These are phyloP conservation scores for Cercophora scortea DNA, from an alignment of 495 filamentous ascomycete species.

Conservation along the genomic window DNA sequence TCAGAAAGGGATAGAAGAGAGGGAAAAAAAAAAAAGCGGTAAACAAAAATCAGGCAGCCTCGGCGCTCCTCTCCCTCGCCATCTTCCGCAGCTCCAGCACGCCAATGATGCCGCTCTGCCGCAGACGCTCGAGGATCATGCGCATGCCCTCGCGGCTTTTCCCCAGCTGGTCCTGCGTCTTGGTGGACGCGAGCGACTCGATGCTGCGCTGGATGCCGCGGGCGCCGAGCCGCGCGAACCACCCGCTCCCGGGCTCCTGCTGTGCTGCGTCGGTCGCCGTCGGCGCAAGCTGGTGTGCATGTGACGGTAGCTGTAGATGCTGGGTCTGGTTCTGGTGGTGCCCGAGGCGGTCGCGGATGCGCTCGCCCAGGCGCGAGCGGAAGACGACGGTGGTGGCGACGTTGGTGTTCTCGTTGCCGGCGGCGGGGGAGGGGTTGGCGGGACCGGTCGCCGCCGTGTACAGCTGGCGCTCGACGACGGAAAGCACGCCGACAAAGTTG, in stretches of 20 bases:
- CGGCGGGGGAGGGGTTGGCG: constrained; percentile 1
- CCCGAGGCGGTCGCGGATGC: constrained; percentile 47
- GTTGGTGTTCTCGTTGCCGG: constrained; percentile 53
- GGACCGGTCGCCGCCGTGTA: constrained; percentile 48
- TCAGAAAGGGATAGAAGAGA: background rate
- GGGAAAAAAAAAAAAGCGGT: background rate
- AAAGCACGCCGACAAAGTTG: constrained; percentile 86
- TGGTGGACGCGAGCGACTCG: constrained; percentile 76
- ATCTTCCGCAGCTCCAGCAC: constrained; percentile 76
- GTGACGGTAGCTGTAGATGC: too few relatives aligned
- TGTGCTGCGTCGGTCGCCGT: background rate
- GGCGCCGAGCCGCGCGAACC: constrained; percentile 57
- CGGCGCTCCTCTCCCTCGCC: constrained; percentile 19
- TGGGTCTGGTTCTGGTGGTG: constrained; percentile 1
- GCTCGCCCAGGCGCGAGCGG: constrained; percentile 70
- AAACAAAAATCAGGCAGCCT: constrained; percentile 9
- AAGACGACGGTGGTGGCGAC: constrained; percentile 83
- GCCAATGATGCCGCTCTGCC: constrained; percentile 70
- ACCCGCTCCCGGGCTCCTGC: constrained; percentile 19
- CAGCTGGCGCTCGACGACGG: constrained; percentile 80
- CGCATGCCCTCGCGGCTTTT: constrained; percentile 95
- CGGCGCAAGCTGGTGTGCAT: too few relatives aligned
- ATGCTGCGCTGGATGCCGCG: constrained; percentile 79
- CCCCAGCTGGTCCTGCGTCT: constrained; percentile 72
- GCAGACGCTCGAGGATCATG: constrained; percentile 79